Evolutionary conservation across 2,329 filamentous ascomycete genomes (phyloP), one percentile per base, ranked within the genome.

Genomic region (Trichoderma semiorbis): DNA sequence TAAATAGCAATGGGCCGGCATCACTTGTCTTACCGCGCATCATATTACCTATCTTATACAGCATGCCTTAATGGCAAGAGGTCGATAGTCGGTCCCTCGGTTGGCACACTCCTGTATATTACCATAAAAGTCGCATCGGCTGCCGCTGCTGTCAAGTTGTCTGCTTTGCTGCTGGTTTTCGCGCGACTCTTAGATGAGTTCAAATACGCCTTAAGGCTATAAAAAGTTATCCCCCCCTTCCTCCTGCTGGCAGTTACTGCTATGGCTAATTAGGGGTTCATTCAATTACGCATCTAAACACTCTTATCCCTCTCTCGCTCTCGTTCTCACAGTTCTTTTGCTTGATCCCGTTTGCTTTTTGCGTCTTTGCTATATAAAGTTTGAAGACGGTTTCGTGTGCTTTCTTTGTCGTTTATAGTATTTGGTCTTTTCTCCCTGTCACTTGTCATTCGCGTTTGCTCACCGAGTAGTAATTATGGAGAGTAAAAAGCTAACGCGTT

Each of bases 21-120:
- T 75, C 73, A 75, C 76, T 75, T 76, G 73, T 73, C 74, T 74
- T 77, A 77, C 73, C 72, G 74, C 64, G 68, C 70, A 72, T 62
- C 66, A 65, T 69, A 63, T 63, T 72, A 61, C 71, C 62, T 60
- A 72, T 72, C 57, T 36, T 62, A 69, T 72, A 78, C 78, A 78
- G 73, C 76, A 78, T 78, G 75, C 77, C 76, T 75, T 73, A 77
- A 74, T 76, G 78, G 78, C 76, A 76, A 75, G 75, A 77, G 75
- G 82, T 81, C 66, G 66, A 61, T 83, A 81, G 81, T 78, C 78
- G 81, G 76, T 76, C 77, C 75, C 75, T 78, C 78, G 75, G 75
- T 78, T 78, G 78, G 75, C 79, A 80, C 81, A 82, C 81, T 84
- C 82, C 82, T 88, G 86, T 88, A 88, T 84, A 87, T 86, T 88